Evolutionary conservation across 2,329 filamentous ascomycete species (phyloP).

Genomic region (Xylaria multiplex): DNA sequence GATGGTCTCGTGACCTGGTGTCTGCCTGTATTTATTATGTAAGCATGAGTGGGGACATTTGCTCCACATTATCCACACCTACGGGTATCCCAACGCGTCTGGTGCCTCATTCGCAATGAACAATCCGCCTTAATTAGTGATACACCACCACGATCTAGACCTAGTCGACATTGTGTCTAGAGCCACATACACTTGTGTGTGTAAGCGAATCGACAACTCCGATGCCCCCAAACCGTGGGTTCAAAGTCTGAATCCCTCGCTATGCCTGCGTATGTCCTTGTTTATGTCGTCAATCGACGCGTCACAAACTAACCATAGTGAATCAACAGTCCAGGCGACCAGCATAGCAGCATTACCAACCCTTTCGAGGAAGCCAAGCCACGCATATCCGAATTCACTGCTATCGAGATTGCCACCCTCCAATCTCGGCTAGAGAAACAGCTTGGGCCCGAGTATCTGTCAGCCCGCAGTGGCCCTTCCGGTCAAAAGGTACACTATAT

Average conservation of each 20-base stretch:
- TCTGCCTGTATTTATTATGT: conserved; percentile 37
- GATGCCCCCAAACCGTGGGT: conserved; percentile 17
- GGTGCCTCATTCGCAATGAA: conserved; percentile 18
- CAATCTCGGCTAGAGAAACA: conserved; percentile 90
- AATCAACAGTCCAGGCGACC: conserved; percentile 70
- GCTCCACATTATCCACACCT: conserved; percentile 2
- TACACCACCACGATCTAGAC: conserved; percentile 12
- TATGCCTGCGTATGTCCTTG: conserved; percentile 47
- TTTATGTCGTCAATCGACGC: conserved; percentile 25
- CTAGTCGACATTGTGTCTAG: not conserved
- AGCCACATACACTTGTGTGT: not conserved
- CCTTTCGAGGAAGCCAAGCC: conserved; percentile 80
- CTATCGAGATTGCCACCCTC: conserved; percentile 88
- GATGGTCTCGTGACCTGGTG: conserved; percentile 42
- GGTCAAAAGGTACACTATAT: conserved; percentile 93
- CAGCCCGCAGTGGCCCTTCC: conserved; percentile 81
- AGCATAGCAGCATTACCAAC: conserved; percentile 73
- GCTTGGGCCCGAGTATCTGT: conserved; percentile 95
- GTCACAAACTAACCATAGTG: conserved; percentile 36
- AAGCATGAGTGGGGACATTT: conserved; percentile 28
- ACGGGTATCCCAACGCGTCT: conserved; percentile 18
- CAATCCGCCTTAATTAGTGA: conserved; percentile 16
- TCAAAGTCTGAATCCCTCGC: conserved; percentile 25
- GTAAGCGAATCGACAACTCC: not conserved
- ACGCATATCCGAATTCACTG: conserved; percentile 82